Evolutionary conservation across 1,139 yeast genomes (phyloP).

Genomic region (Protomyces lactucae-debilis): DNA sequence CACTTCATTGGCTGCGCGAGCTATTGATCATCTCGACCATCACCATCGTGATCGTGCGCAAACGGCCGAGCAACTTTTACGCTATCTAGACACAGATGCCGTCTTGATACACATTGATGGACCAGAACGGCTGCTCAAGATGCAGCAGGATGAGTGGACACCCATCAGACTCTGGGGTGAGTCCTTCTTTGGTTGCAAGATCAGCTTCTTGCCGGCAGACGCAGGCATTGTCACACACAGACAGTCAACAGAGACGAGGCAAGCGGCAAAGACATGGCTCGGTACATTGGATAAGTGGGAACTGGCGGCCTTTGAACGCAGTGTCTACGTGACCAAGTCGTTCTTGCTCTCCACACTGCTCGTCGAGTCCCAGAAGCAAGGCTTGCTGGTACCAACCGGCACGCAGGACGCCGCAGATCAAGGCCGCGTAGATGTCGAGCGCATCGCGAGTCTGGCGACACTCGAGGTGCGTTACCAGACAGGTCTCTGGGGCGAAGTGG

Average conservation of each 20-base stretch:
- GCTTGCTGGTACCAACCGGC: background rate
- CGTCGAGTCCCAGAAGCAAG: conserved; percentile 27
- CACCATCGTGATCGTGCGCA: conserved; percentile 27
- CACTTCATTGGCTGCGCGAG: conserved; percentile 80
- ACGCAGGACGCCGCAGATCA: background rate
- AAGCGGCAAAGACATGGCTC: conserved; percentile 63
- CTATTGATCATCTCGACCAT: conserved; percentile 54
- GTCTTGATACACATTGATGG: conserved; percentile 79
- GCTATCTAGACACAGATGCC: conserved; percentile 91
- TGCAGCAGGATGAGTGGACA: conserved; percentile 68
- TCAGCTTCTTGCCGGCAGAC: conserved; percentile 67
- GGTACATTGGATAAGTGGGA: conserved; percentile 63
- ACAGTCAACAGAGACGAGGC: conserved; percentile 58
- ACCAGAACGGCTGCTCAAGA: conserved; percentile 70
- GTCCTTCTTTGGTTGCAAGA: conserved; percentile 50
- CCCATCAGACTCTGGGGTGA: conserved; percentile 71
- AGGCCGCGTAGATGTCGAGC: conserved; percentile 49
- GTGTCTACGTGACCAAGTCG: conserved; percentile 78
- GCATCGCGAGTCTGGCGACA: conserved; percentile 70
- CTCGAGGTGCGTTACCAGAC: conserved; percentile 82
- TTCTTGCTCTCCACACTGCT: conserved; percentile 61
- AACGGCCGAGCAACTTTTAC: conserved; percentile 44
- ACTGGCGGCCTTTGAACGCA: conserved; percentile 80
- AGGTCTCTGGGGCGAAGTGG: conserved; percentile 94
- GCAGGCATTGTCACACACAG: conserved; percentile 75